Base-by-base conservation (phyloP, 75 land plant genomes). In the Cunninghamia lanceolata region DNA sequence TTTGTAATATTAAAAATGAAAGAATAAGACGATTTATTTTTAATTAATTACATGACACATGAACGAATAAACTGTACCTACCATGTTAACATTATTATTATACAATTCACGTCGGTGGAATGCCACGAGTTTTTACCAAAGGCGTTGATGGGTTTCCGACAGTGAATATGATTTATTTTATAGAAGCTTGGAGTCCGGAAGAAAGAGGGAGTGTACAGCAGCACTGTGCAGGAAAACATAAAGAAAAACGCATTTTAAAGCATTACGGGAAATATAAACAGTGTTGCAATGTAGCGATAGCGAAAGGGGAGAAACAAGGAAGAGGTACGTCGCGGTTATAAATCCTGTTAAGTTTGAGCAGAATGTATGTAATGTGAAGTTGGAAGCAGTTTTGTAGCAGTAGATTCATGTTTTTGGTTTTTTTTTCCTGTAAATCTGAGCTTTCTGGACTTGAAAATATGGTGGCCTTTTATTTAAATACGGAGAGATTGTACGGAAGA, bases 91-190 rank as follows among this genome's bases (percentile, higher is more conserved):
- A 25, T 66, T 28, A 66, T 66, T 28, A 66, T 66, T 28, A 2
- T 25, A 73, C 75, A 32, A 10, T 73, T 73, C 36, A 73, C 34
- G 75, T 34, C 36, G n/a, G 36, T 10, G n/a, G 75, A 11, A 10
- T 10, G 50, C 40, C 82, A 80, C 52, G 47, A 50, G 53, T 16
- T 16, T 50, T 50, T 13, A 13, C 15, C 53, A 13, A 14, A 50
- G 53, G 53, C 53, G 53, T 50, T 50, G 53, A 50, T 80, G 82
- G 82, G n/a, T 80, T 80, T 80, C 82, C 82, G 34, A 45, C 82
- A 28, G 32, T 45, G 16, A 43, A 80, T 80, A 80, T n/a, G 82
- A 14, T 10, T 2, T 13, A 80, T 80, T 80, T 80, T 10, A 80
- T 80, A 80, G 11, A n/a, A 0, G 36, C 30, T 45, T 80, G 9